Conservation (phyloP, 345 rosid species). For the Cardamine occulta region DNA sequence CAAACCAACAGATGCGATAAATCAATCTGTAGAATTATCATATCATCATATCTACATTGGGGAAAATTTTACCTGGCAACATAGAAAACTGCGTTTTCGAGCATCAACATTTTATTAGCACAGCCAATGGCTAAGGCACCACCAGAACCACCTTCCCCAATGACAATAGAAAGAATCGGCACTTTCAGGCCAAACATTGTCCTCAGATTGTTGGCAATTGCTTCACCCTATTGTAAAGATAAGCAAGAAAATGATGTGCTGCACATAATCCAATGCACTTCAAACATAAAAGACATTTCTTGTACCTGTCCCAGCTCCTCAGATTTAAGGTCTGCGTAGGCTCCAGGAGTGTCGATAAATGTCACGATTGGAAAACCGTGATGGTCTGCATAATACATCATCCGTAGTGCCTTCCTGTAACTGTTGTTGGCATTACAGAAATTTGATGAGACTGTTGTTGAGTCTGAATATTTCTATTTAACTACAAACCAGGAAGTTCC, state of each 20-base stretch:
- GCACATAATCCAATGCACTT: slow-evolving; percentile 23
- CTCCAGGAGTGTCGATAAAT: slow-evolving; percentile 86
- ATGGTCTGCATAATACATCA: slow-evolving; percentile 89
- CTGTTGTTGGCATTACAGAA: slow-evolving; percentile 48
- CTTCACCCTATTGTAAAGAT: slow-evolving; percentile 72
- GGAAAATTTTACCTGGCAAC: slow-evolving; percentile 80
- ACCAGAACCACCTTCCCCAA: slow-evolving; percentile 99
- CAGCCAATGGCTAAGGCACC: slow-evolving; percentile 99
- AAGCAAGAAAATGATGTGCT: background rate
- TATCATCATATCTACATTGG: background rate
- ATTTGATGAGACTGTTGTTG: slow-evolving; percentile 21
- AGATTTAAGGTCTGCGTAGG: slow-evolving; percentile 76
- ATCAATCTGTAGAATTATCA: background rate
- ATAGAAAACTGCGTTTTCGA: slow-evolving; percentile 94
- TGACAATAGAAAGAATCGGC: slow-evolving; percentile 88
- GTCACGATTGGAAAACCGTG: slow-evolving; percentile 84
- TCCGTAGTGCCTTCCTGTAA: slow-evolving; percentile 83
- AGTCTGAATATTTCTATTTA: slow-evolving; percentile 17
- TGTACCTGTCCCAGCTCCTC: slow-evolving; percentile 81
- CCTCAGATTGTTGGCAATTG: slow-evolving; percentile 92
- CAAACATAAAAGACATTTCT: slow-evolving; percentile 11
- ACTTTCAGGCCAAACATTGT: slow-evolving; percentile 97
- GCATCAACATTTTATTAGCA: slow-evolving; percentile 91
- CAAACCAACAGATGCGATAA: slow-evolving; percentile 13
- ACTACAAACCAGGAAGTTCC: background rate